Evolutionary conservation across 208 protist species (phyloP), one percentile per base, ranked within the genome.

Genomic region (Trypanosoma avium): DNA sequence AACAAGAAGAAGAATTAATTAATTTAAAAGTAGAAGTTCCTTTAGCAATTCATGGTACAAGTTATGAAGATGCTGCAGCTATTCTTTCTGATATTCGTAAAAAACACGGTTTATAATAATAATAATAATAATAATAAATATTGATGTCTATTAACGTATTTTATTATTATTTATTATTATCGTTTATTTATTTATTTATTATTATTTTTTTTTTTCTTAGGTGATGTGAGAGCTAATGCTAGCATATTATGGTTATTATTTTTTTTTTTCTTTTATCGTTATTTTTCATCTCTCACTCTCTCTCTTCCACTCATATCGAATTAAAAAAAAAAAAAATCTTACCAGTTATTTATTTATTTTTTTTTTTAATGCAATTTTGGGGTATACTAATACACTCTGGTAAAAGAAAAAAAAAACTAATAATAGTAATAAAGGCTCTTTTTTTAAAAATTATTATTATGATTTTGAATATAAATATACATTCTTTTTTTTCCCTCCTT

Each of bases 71-170:
- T 27, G 80, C 75, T 1, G 62, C 58, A 32, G 64, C 73, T 36
- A 86, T 86, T 49, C 53, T 86, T 33, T 75, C 64, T 6, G 73
- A 81, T 38, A 86, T 86, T 43, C 62, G 73, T 35, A 62, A 71
- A 42, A 70, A 68, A 27, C 78, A 86, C 54, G 69, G 73, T 12
- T 58, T 86, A 24, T 80, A 58, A 62, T 35, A 8, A 26, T 42
- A 13, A 43, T 38, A 17, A 30, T 50, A 30, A 22, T 30, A 9
- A 22, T 42, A 17, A 7, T 21, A 7, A 42, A 17, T 4, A 17
- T 9, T n/a, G 4, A 32, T 1, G 6, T 40, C 17, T 42, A 7
- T 57, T 21, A 17, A n/a, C 2, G n/a, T 42, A 15, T 24, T 21
- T 57, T 56, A 17, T 35, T 43, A 42, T 40, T 21, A 15, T 43